A percentile compares a stretch with the other conserved stretches of the same genome.
Evolutionary conservation across 768 basidiomycete species (phyloP).

Genomic region (Russula emetica): DNA sequence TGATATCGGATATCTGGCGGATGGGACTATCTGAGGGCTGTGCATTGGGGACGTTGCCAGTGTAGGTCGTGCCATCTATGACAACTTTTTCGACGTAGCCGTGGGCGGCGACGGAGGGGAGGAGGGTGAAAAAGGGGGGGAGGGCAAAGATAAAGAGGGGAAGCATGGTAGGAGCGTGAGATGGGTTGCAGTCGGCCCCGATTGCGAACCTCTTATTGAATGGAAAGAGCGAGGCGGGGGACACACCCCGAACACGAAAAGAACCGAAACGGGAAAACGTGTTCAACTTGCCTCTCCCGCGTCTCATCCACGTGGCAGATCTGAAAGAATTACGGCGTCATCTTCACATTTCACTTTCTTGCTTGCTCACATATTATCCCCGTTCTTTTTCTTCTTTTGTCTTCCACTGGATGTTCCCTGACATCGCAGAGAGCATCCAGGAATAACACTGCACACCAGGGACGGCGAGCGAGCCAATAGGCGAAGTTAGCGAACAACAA

Average conservation of each 20-base stretch:
- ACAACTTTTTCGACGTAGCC: constrained; percentile 21
- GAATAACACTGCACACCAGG: background rate
- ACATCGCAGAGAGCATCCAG: background rate
- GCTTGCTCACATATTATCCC: no score
- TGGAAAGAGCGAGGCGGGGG: background rate
- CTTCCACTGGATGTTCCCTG: background rate
- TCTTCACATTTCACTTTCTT: no score
- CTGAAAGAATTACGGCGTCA: no score
- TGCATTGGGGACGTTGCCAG: constrained; percentile 21
- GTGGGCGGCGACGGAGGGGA: constrained; percentile 22
- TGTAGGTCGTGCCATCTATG: constrained; percentile 25
- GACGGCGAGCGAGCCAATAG: background rate
- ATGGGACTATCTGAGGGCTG: constrained; percentile 30
- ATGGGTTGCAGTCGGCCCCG: background rate
- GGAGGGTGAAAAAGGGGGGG: constrained; percentile 29
- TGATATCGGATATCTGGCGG: constrained; percentile 40
- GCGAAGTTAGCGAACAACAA: no score
- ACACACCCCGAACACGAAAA: background rate
- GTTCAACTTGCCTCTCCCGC: background rate
- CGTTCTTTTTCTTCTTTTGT: background rate
- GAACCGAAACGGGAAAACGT: background rate
- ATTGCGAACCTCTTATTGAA: background rate
- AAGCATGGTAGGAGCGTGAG: background rate
- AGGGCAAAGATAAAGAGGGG: constrained; percentile 7
- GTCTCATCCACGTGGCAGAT: background rate